phyloP scores from a whole-genome alignment of 306 rosid species.

The Fagus sylvatica region DNA sequence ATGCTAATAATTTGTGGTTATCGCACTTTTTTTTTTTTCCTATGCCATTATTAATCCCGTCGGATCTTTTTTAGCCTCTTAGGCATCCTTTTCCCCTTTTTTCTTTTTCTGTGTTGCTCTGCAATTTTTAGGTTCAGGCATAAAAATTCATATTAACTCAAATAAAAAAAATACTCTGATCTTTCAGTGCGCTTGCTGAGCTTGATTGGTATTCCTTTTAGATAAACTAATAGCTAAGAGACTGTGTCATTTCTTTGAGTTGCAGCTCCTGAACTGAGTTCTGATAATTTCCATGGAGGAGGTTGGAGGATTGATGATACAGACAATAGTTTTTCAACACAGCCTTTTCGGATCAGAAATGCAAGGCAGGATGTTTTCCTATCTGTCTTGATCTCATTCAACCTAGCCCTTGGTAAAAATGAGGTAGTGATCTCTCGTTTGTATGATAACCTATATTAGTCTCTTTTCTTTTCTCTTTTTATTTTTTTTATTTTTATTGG shows the following conservation, averaged over 20 bases:
- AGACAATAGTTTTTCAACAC: constrained; percentile 86
- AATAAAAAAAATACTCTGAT: constrained; percentile 8
- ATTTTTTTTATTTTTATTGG: neutral
- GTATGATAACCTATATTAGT: too few species aligned
- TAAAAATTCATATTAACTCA: too few species aligned
- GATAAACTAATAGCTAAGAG: constrained; percentile 15
- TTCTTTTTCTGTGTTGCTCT: too few species aligned
- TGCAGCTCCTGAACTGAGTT: constrained; percentile 72
- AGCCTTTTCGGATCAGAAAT: constrained; percentile 71
- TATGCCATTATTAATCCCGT: too few species aligned
- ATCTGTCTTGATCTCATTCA: constrained; percentile 79
- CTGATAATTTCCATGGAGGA: constrained; percentile 53
- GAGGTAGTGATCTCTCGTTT: constrained; percentile 48
- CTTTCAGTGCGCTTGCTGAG: neutral
- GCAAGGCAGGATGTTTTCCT: constrained; percentile 84
- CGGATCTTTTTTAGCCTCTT: too few species aligned
- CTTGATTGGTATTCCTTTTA: constrained; percentile 18
- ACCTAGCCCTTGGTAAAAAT: constrained; percentile 52
- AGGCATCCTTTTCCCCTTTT: too few species aligned
- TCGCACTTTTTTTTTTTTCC: too few species aligned
- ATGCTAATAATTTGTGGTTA: too few species aligned
- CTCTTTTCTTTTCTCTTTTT: neutral
- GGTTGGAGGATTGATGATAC: constrained; percentile 83
- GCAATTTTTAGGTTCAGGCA: too few species aligned
- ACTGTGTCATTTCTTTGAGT: constrained; percentile 27